A percentile compares a stretch with the other conserved stretches of the same genome.
These are phyloP conservation scores for Macrolepiota albuminosa DNA, from an alignment of 768 basidiomycete genomes.

Conservation along the genomic window DNA sequence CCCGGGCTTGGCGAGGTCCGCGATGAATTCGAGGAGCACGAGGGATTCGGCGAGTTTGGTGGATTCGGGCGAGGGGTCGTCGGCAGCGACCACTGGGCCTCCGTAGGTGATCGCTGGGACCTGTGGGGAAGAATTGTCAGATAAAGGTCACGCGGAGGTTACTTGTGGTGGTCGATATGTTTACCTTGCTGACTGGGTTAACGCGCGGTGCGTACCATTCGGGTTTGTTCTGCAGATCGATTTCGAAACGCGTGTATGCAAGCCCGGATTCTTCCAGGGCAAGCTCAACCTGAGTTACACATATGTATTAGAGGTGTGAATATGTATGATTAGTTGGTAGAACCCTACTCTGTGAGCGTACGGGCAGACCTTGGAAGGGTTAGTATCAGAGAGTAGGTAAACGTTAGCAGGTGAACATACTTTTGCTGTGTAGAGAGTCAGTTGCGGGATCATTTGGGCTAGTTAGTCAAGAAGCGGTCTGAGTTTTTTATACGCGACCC, in stretches of 20 bases:
- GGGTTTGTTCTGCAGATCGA: constrained; percentile 63
- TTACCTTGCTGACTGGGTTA: constrained; percentile 56
- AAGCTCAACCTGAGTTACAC: neutral
- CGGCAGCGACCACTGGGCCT: constrained; percentile 50
- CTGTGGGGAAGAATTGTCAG: constrained; percentile 11
- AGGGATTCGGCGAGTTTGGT: constrained; percentile 61
- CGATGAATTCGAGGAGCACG: constrained; percentile 62
- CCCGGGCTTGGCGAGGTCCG: constrained; percentile 44
- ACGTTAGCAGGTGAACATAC: neutral
- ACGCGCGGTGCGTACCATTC: constrained; percentile 64
- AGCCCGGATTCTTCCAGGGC: constrained; percentile 47
- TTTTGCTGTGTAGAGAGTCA: constrained; percentile 12
- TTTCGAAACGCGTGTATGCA: constrained; percentile 45
- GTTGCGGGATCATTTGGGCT: constrained; percentile 1
- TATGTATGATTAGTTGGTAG: neutral
- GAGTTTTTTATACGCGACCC: neutral
- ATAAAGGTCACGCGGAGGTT: too few relatives aligned
- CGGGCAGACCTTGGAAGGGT: constrained; percentile 43
- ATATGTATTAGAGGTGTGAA: neutral
- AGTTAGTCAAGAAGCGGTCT: neutral
- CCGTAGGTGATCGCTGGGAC: constrained; percentile 60
- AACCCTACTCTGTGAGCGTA: constrained; percentile 49
- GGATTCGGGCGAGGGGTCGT: constrained; percentile 55
- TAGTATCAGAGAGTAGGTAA: neutral
- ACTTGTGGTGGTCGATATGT: too few relatives aligned